These are phyloP conservation scores for Monosporascus sp. DNA, from an alignment of 2,329 filamentous ascomycete species.

Conservation along the genomic window DNA sequence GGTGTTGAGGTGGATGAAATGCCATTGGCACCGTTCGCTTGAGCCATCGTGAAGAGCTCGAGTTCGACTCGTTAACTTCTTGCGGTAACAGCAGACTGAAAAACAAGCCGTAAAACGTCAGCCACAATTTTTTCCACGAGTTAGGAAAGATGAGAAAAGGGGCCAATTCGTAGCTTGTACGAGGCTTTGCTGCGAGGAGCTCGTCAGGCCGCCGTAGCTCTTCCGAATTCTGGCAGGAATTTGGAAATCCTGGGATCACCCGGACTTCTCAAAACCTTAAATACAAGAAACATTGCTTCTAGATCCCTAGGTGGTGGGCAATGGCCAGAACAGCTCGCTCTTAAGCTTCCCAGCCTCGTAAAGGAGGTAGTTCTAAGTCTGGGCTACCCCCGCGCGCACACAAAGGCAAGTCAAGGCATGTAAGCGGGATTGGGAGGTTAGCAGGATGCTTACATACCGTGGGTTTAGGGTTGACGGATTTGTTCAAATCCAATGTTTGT, in stretches of 20 bases:
- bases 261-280: too few species aligned
- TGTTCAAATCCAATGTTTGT: neutral
- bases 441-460: neutral
- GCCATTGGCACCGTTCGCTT: constrained; percentile 46
- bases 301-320: too few species aligned
- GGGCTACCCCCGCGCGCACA: neutral
- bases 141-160: neutral
- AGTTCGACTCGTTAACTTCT: constrained; percentile 9
- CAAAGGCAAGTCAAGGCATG: neutral
- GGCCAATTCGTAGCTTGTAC: neutral
- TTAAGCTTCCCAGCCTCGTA: neutral
- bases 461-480: neutral
- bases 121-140: neutral
- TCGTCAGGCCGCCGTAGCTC: too few species aligned
- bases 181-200: too few species aligned
- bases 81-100: neutral
- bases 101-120: constrained; percentile 1
- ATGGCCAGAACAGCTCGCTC: too few species aligned
- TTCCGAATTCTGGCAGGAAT: too few species aligned
- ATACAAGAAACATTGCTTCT: too few species aligned
- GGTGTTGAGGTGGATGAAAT: constrained; percentile 31
- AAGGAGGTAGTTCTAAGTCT: neutral
- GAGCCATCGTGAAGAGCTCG: constrained; percentile 46
- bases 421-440: neutral
- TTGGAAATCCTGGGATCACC: too few species aligned